A percentile compares a stretch with the other conserved stretches of the same genome.
Evolutionary conservation across 108 stramenopile genomes (phyloP).

Genomic region (Nitzschia sp.): DNA sequence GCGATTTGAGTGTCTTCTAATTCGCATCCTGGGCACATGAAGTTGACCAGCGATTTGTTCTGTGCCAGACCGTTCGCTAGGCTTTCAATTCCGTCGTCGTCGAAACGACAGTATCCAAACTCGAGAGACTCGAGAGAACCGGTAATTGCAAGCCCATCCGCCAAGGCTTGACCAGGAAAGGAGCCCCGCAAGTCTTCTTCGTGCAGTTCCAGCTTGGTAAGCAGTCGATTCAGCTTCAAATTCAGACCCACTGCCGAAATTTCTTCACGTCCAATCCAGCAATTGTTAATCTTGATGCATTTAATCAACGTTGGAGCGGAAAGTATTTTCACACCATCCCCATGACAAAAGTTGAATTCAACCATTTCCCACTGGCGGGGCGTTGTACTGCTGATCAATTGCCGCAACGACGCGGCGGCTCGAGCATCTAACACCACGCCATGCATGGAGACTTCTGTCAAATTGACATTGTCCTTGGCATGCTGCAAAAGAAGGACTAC

Average conservation of each 20-base stretch:
- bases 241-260: neutral
- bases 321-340: slow-evolving; percentile 6
- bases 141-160: slow-evolving; percentile 2
- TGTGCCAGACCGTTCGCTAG: neutral
- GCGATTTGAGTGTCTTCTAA: slow-evolving; percentile 11
- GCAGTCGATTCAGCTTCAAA: neutral
- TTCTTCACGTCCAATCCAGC: neutral
- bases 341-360: neutral
- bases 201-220: neutral
- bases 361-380: neutral
- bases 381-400: neutral
- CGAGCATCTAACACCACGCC: neutral
- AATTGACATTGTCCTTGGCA: neutral
- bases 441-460: slow-evolving; percentile 1
- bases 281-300: neutral
- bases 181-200: neutral
- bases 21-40: slow-evolving; percentile 14
- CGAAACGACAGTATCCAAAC: slow-evolving; percentile 12
- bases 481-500: slow-evolving; percentile 1
- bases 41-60: slow-evolving; percentile 7
- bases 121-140: neutral
- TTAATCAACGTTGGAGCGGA: neutral
- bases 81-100: neutral
- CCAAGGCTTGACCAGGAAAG: neutral
- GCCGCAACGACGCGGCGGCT: neutral